Conservation (phyloP, 106 monocot species). For the Apostasia shenzhenica region DNA sequence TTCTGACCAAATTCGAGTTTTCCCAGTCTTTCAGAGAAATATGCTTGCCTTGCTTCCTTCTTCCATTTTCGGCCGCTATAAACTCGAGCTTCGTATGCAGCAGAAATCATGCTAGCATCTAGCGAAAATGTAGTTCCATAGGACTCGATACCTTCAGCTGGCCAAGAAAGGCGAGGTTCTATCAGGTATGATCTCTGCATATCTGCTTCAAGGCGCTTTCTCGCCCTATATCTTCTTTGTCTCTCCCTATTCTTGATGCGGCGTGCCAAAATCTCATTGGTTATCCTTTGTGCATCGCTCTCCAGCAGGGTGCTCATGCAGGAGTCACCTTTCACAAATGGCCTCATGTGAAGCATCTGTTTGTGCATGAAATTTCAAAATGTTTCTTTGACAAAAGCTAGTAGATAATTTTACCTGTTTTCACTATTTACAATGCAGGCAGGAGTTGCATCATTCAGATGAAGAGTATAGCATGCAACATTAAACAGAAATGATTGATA, state of each 20-base stretch:
- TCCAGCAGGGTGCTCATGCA: not conserved
- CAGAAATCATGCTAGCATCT: not conserved
- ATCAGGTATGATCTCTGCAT: slow-evolving; percentile 14
- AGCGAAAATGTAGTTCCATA: not conserved
- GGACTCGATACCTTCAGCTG: not conserved
- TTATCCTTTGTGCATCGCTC: not conserved
- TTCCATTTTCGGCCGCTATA: slow-evolving; percentile 37
- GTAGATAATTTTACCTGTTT: too few relatives aligned
- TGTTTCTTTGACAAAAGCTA: too few relatives aligned
- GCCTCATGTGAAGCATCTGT: not conserved
- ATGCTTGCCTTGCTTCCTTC: slow-evolving; percentile 32
- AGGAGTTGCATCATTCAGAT: too few relatives aligned
- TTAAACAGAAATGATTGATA: too few relatives aligned
- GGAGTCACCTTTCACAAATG: not conserved
- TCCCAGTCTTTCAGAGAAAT: not conserved
- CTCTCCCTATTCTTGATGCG: slow-evolving; percentile 44
- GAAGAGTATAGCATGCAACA: too few relatives aligned
- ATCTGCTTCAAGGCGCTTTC: slow-evolving; percentile 36
- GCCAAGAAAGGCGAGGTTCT: not conserved
- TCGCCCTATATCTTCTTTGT: slow-evolving; percentile 41
- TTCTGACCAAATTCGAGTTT: not conserved
- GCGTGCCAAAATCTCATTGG: slow-evolving; percentile 19
- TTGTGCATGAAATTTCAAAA: too few relatives aligned
- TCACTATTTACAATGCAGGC: too few relatives aligned
- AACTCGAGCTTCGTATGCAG: not conserved